Evolutionary conservation across 192 early-diverging fungal species (phyloP).

Genomic region (Gonapodya prolifera): DNA sequence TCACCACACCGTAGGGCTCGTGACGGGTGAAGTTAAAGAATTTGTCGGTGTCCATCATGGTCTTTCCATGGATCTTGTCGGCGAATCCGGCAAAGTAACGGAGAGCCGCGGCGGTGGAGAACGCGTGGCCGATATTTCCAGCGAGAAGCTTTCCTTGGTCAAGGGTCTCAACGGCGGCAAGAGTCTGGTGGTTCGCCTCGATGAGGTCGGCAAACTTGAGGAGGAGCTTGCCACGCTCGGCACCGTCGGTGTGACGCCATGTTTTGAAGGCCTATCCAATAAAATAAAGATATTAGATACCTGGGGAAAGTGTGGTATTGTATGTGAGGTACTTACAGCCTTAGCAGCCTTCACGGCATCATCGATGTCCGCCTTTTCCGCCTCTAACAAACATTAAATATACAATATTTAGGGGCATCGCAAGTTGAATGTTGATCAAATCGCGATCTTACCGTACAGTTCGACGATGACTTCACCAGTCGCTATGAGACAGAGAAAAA

Average conservation of each 20-base stretch:
- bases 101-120: neutral
- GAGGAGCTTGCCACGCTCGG: constrained; percentile 3
- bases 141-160: neutral
- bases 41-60: neutral
- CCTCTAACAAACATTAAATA: neutral
- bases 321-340: neutral
- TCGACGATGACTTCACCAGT: constrained; percentile 4
- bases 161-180: constrained; percentile 2
- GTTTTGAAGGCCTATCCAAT: neutral
- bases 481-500: neutral
- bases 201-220: neutral
- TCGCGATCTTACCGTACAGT: neutral
- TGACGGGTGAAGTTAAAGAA: constrained; percentile 15
- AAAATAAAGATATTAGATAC: no score
- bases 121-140: neutral
- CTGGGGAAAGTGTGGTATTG: no score
- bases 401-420: no score
- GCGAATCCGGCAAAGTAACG: constrained; percentile 14
- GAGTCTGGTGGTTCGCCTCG: neutral
- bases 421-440: no score
- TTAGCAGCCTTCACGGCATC: neutral
- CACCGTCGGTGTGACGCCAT: neutral
- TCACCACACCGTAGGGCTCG: constrained; percentile 21
- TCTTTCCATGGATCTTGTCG: constrained; percentile 15
- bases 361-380: constrained; percentile 2